These are phyloP conservation scores for Rubia tinctorum DNA, from an alignment of 305 asterid species.

Conservation along the genomic window DNA sequence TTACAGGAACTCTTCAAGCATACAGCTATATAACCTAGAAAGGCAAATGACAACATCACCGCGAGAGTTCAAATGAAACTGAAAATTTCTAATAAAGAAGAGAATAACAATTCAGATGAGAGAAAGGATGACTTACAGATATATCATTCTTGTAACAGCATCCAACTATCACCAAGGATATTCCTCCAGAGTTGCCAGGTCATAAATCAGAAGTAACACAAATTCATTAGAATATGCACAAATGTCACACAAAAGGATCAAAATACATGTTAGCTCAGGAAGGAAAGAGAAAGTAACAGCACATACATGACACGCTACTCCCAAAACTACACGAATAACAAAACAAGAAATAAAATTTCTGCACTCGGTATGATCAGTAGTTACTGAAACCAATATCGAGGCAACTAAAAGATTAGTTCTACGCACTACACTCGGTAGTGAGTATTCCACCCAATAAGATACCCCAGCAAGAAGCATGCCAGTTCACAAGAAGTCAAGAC, in stretches of 20 bases:
- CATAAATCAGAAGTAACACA: slow-evolving; percentile 65
- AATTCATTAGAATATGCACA: slow-evolving; percentile 31
- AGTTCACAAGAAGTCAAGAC: slow-evolving; percentile 1
- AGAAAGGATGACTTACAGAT: slow-evolving; percentile 45
- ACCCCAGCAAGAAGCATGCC: not conserved
- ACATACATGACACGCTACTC: not conserved
- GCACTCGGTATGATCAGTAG: not conserved
- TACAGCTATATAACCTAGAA: slow-evolving; percentile 42
- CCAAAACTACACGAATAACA: slow-evolving; percentile 1
- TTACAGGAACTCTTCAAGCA: slow-evolving; percentile 39
- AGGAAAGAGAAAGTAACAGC: not conserved
- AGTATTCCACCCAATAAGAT: not conserved
- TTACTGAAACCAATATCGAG: not conserved
- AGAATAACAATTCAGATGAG: slow-evolving; percentile 9
- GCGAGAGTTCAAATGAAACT: slow-evolving; percentile 15
- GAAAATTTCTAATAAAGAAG: not conserved
- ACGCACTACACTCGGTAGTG: not conserved
- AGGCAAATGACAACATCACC: slow-evolving; percentile 34
- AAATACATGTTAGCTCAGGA: not conserved
- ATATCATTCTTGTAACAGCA: slow-evolving; percentile 46
- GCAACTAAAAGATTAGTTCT: not conserved
- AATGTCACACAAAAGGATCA: slow-evolving; percentile 19
- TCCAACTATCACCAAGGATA: slow-evolving; percentile 54
- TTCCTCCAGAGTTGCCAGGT: slow-evolving; percentile 78
- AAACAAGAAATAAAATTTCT: not conserved